A percentile compares a stretch with the other conserved stretches of the same genome.
These are phyloP conservation scores for Musa troglodytarum DNA, from an alignment of 176 grass and related monocot genomes.

Conservation along the genomic window DNA sequence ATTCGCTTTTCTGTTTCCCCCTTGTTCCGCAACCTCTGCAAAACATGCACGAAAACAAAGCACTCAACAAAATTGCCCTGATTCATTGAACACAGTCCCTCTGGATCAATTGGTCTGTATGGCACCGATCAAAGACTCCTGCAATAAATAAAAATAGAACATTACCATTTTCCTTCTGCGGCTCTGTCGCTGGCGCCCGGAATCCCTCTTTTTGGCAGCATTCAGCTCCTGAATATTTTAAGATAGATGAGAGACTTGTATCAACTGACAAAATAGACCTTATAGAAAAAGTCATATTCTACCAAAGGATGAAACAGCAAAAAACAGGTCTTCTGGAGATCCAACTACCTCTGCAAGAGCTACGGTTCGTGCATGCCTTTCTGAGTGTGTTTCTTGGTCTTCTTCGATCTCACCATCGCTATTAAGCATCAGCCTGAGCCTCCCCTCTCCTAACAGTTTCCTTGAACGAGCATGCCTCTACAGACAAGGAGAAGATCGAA, in stretches of 20 bases:
- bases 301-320: background rate
- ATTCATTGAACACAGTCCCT: background rate
- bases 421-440: conserved; percentile 79
- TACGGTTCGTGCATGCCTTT: conserved; percentile 76
- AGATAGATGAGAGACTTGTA: conserved; percentile 3
- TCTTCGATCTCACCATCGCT: conserved; percentile 90
- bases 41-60: conserved; percentile 3
- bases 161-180: conserved; percentile 60
- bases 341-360: conserved; percentile 51
- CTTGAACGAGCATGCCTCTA: conserved; percentile 78
- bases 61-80: background rate
- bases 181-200: conserved; percentile 61
- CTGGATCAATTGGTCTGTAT: background rate
- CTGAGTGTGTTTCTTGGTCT: conserved; percentile 81
- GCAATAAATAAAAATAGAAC: background rate
- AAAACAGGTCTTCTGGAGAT: background rate
- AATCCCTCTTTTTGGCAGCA: conserved; percentile 48
- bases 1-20: conserved; percentile 17
- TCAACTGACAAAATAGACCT: background rate
- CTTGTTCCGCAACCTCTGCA: conserved; percentile 42
- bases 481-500: conserved; percentile 16
- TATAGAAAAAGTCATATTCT: background rate
- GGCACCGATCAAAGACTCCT: background rate
- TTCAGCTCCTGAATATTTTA: conserved; percentile 43
- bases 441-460: conserved; percentile 70